These are phyloP conservation scores for Amaranthus cruentus DNA, from an alignment of 148 eudicot genomes.

Conservation along the genomic window DNA sequence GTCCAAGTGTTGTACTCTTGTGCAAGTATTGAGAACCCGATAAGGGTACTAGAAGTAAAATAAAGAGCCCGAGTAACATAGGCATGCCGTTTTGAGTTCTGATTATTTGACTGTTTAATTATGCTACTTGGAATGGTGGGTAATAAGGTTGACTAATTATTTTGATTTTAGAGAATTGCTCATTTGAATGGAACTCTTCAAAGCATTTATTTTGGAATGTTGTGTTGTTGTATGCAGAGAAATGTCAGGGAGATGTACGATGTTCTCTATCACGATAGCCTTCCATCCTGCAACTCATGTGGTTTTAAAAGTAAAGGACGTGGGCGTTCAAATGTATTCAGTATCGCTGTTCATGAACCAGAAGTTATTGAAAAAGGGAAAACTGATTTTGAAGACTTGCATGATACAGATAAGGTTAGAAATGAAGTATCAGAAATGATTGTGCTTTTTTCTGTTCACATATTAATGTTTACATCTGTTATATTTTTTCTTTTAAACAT, in stretches of 20 bases:
- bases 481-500: neutral
- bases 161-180: too few relatives aligned
- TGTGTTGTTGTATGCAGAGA: constrained; percentile 33
- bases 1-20: too few relatives aligned
- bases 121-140: too few relatives aligned
- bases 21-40: too few relatives aligned
- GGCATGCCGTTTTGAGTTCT: too few relatives aligned
- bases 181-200: neutral
- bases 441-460: neutral
- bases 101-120: too few relatives aligned
- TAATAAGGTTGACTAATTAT: too few relatives aligned
- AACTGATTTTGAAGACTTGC: constrained; percentile 32
- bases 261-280: constrained; percentile 29
- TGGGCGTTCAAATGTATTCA: constrained; percentile 35
- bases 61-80: too few relatives aligned
- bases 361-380: constrained; percentile 34
- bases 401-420: constrained; percentile 53
- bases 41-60: too few relatives aligned
- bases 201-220: neutral
- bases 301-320: constrained; percentile 29
- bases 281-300: constrained; percentile 34
- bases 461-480: neutral
- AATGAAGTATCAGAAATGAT: neutral
- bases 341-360: constrained; percentile 36
- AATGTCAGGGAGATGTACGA: constrained; percentile 55